phyloP scores from a whole-genome alignment of 208 protist genomes.

The Herpetomonas tarakana region DNA sequence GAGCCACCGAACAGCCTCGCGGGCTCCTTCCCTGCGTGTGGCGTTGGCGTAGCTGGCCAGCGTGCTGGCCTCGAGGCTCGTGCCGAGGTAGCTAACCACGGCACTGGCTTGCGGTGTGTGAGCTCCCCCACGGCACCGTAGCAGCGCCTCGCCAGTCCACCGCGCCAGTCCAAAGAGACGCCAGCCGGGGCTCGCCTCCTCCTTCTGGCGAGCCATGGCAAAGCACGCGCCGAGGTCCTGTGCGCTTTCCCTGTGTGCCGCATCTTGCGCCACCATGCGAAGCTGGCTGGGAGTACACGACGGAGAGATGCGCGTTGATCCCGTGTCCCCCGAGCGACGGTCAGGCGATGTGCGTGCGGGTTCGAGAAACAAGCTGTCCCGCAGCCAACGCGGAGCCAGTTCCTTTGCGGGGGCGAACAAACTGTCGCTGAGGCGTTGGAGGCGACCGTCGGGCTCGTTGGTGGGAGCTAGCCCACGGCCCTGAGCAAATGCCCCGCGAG shows the following conservation, averaged over 20 bases:
- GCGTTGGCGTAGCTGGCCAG: conserved; percentile 21
- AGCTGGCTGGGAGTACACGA: no score
- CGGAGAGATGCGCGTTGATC: no score
- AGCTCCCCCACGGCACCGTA: background rate
- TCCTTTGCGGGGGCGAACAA: background rate
- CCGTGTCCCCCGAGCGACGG: no score
- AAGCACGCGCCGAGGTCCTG: no score
- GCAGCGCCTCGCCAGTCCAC: background rate
- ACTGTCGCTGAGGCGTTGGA: no score
- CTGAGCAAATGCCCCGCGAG: no score
- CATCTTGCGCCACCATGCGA: no score
- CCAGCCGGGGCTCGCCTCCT: background rate
- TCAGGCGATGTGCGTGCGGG: background rate
- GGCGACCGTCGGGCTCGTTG: no score
- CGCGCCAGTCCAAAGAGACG: background rate
- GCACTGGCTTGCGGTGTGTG: background rate
- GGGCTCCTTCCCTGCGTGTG: conserved; percentile 7
- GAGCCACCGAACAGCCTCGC: conserved; percentile 29
- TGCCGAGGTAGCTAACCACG: conserved; percentile 20
- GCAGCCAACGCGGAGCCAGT: background rate
- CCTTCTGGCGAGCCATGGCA: background rate
- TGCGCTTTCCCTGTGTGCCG: no score
- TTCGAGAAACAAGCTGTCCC: background rate
- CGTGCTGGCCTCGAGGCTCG: conserved; percentile 16
- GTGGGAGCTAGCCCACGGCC: no score